Percentiles rank a stretch among this genome's conserved stretches.
These are phyloP conservation scores for Teunomyces stri DNA, from an alignment of 805 yeast genomes.

Conservation along the genomic window DNA sequence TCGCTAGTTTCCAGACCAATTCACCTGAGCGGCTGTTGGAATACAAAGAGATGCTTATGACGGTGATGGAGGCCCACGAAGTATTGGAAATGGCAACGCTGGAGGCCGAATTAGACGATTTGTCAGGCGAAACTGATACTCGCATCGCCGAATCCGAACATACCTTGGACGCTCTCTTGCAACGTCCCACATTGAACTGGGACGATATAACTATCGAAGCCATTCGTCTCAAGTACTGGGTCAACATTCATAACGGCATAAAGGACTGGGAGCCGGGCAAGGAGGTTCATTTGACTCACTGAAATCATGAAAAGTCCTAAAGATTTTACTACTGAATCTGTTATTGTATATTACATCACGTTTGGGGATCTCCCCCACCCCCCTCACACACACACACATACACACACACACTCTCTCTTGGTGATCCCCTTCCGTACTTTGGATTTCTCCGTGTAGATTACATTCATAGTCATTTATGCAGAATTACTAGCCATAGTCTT, in stretches of 20 bases:
- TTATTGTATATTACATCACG: no score
- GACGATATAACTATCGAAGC: conserved; percentile 63
- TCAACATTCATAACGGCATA: conserved; percentile 68
- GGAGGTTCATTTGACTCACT: conserved; percentile 64
- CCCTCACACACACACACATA: no score
- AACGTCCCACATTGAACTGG: conserved; percentile 40
- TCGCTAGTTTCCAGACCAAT: conserved; percentile 36
- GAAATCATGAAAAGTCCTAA: conserved; percentile 8
- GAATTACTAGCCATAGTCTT: conserved; percentile 44
- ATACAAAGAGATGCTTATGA: conserved; percentile 62
- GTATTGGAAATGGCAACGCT: conserved; percentile 62
- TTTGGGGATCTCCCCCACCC: no score
- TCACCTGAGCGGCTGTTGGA: conserved; percentile 31
- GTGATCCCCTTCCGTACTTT: no score
- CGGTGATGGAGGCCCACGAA: conserved; percentile 83
- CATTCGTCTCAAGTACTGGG: conserved; percentile 79
- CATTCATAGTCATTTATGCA: conserved; percentile 1
- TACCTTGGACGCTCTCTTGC: conserved; percentile 47
- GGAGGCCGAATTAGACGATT: conserved; percentile 53
- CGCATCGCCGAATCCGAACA: conserved; percentile 50
- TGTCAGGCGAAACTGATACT: conserved; percentile 55
- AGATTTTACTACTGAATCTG: no score
- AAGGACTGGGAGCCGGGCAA: conserved; percentile 77
- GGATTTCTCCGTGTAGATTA: not conserved
- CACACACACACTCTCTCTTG: no score